Evolutionary conservation across 2,329 filamentous ascomycete genomes (phyloP), one percentile per base, ranked within the genome.

Genomic region (Pestalotiopsis sp.): DNA sequence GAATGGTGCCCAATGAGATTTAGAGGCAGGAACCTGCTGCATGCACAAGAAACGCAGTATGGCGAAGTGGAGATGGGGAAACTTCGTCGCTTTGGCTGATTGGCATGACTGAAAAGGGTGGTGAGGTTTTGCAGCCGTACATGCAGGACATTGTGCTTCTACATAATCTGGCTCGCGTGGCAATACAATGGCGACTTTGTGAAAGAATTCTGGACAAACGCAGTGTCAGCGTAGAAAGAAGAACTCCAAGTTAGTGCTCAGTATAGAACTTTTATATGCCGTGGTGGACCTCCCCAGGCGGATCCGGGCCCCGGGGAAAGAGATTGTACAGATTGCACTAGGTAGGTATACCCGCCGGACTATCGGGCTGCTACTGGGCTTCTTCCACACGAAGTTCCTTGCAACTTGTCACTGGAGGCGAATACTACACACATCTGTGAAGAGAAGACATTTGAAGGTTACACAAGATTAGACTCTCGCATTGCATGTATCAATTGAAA

Each of bases 1-100:
- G 73, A 75, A 71, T 75, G 68, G 70, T 77, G 78, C 78, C 79
- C 78, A 80, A 81, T 80, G 74, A 78, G 75, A 36, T 36, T 36
- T 70, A 70, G 69, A 57, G 60, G 71, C 66, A 69, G 38, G 62
- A 63, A 23, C 49, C 58, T 41, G 70, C 69, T 41, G 65, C 62
- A 73, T 75, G 75, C 74, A 74, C 66, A 71, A 69, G 73, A 73
- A 71, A 73, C 72, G 74, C 70, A 66, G 71, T 70, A 73, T 71
- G 57, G 41, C 65, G 72, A 73, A 69, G 77, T 78, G 75, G 76
- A 77, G 72, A 72, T 71, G 68, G 72, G 71, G 71, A 71, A 72
- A 70, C 64, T 61, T 41, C 68, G 70, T 57, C 71, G 70, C 68
- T 73, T 36, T 73, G 70, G 72, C 69, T 70, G 70, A 62, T 70